Conservation (phyloP, 192 early-diverging fungal species). For the Paraglomus occultum region DNA sequence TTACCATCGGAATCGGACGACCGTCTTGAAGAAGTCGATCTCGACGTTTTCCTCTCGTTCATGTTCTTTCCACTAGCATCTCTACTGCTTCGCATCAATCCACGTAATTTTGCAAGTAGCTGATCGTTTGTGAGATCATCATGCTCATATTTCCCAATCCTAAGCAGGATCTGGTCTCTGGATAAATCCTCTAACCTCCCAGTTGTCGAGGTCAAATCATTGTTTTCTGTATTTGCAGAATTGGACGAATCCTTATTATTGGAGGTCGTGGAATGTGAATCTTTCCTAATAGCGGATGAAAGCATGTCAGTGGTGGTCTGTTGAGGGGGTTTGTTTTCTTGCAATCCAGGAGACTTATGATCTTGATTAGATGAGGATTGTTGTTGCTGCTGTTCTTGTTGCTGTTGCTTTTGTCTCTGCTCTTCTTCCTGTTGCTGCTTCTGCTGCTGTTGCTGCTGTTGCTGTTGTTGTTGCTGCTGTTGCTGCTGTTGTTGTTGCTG, state of each 20-base stretch:
- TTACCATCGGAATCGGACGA: conserved; percentile 17
- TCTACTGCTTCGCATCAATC: not conserved
- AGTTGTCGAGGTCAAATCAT: not conserved
- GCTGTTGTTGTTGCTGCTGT: not conserved
- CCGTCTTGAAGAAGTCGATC: not conserved
- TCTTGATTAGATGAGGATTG: not conserved
- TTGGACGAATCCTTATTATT: conserved; percentile 17
- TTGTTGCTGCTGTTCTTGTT: conserved; percentile 4
- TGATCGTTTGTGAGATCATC: conserved; percentile 4
- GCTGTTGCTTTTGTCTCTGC: not conserved
- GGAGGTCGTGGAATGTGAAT: not conserved
- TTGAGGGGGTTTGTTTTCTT: not conserved
- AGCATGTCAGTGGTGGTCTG: not conserved
- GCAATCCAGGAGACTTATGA: not conserved
- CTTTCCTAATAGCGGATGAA: not conserved
- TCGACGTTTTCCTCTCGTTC: not conserved
- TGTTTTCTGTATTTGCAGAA: not conserved
- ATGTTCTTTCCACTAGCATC: not conserved
- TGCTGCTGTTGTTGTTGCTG: too few species aligned
- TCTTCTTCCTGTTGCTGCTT: too few species aligned
- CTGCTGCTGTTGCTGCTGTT: not conserved
- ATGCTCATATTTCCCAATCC: conserved; percentile 2
- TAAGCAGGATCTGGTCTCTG: not conserved
- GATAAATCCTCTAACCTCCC: conserved; percentile 1
- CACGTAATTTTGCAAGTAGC: conserved; percentile 4